These are phyloP conservation scores for Amphibolis antarctica DNA, from an alignment of 106 monocot species.

Conservation along the genomic window DNA sequence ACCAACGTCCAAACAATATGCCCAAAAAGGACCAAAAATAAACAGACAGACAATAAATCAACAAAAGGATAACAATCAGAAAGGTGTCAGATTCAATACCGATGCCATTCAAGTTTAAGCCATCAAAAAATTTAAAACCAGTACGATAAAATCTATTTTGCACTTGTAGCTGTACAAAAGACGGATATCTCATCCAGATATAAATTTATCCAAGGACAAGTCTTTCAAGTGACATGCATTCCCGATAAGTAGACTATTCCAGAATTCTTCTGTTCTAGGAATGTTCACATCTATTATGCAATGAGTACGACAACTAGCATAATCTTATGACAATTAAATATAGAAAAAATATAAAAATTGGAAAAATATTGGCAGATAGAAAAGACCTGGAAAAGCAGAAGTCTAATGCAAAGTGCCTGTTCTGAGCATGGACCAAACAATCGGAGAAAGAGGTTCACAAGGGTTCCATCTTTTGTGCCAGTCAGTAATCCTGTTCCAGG, in stretches of 20 bases:
- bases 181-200: too few relatives aligned
- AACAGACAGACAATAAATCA: too few relatives aligned
- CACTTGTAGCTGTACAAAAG: too few relatives aligned
- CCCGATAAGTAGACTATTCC: not conserved
- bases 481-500: conserved; percentile 19
- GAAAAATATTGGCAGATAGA: not conserved
- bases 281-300: not conserved
- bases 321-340: not conserved
- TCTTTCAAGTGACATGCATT: too few relatives aligned
- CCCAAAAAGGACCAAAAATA: too few relatives aligned
- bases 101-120: too few relatives aligned
- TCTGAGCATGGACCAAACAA: conserved; percentile 27
- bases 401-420: conserved; percentile 19
- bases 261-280: not conserved
- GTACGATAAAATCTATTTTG: too few relatives aligned
- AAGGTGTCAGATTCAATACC: too few relatives aligned
- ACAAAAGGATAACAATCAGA: too few relatives aligned
- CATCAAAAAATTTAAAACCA: too few relatives aligned
- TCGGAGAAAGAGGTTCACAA: conserved; percentile 23
- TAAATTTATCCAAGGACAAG: too few relatives aligned
- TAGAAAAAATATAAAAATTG: not conserved
- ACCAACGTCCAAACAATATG: too few relatives aligned
- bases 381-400: conserved; percentile 24
- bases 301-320: not conserved
- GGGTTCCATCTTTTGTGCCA: conserved; percentile 29